Base-by-base conservation (phyloP, 2,329 filamentous ascomycete species). In the Nothophaeocryptopus gaeumannii region DNA sequence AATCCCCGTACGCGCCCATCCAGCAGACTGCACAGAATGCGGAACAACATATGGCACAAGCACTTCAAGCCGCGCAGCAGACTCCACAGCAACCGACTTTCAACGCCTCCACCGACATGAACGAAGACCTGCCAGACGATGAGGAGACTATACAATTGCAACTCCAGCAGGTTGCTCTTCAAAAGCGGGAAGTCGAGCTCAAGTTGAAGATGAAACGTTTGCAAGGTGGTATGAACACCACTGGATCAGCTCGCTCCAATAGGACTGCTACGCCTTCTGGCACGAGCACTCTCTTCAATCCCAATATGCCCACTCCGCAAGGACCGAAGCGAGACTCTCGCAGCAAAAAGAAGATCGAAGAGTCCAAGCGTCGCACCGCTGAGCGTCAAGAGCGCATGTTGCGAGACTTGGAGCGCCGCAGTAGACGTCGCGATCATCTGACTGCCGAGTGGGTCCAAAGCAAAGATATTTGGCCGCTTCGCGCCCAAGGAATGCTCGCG, bases 331-430 rank as follows among this genome's bases (percentile, higher is more conserved):
- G 67, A 12, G 67, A 69, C 47, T 67, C 64, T 16, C 57, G 66
- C 34, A 67, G 63, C 51, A 68, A 69, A 55, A 68, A 67, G 55
- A 69, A 69, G 56, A 67, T 68, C 34, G 65, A 69, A 39, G 65
- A 69, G 45, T 66, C 66, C 2, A 68, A 64, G 55, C 57, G 58
- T 29, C 58, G 66, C 20, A 69, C 66, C 5, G 66, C 65, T 11
- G 66, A 69, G 46, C 58, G 66, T 8, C 66, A 69, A 39, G 67
- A 69, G 53, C 61, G 66, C 35, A 68, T 68, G 66, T 58, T 69
- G 7, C 54, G 59, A 29, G 67, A 68, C 35, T 57, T 69, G n/a
- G 66, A 68, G 47, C 59, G 64, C 13, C 63, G 67, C 29, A 67
- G 65, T 42, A 59, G 67, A 29, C 62, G 66, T 13, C 63, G 67